Percentiles rank a stretch among this genome's conserved stretches.
Evolutionary conservation across 1,284 basidiomycete species (phyloP).

Genomic region (Cryptococcus hybrid): DNA sequence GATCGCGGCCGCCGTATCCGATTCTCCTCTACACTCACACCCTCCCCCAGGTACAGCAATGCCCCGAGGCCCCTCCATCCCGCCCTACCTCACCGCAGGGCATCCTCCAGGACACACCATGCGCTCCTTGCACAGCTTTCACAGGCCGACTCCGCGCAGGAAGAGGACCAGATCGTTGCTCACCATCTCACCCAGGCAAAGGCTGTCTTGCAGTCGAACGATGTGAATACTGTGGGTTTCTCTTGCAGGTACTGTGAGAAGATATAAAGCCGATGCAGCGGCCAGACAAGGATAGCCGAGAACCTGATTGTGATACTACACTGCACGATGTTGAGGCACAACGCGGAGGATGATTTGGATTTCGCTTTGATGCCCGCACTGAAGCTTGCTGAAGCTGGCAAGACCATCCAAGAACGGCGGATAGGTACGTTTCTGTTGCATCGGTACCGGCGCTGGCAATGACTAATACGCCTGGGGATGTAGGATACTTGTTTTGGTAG

Average conservation of each 20-base stretch:
- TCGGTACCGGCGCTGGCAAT: not conserved
- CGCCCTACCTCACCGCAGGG: conserved; percentile 42
- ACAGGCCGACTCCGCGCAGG: conserved; percentile 22
- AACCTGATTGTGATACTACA: conserved; percentile 40
- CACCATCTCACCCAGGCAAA: conserved; percentile 22
- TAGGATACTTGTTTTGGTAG: conserved; percentile 42
- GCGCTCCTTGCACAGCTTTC: conserved; percentile 35
- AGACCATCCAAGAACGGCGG: conserved; percentile 23
- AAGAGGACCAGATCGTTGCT: conserved; percentile 28
- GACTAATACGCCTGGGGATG: conserved; percentile 1
- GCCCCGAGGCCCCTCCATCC: conserved; percentile 1
- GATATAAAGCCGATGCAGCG: not conserved
- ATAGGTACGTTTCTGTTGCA: conserved; percentile 25
- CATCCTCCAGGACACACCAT: conserved; percentile 44
- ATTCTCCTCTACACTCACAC: too few relatives aligned
- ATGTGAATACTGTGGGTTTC: conserved; percentile 22
- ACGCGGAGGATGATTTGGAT: conserved; percentile 13
- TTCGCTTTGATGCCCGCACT: conserved; percentile 43
- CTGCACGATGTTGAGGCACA: conserved; percentile 18
- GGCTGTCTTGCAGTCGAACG: conserved; percentile 8
- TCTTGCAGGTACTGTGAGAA: too few relatives aligned
- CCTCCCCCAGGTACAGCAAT: too few relatives aligned
- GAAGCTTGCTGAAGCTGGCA: conserved; percentile 40
- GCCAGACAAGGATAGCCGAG: conserved; percentile 31
- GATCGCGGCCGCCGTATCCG: too few relatives aligned